Conservation (phyloP, 257 asterid genomes). For the Linderniella brevidens region DNA sequence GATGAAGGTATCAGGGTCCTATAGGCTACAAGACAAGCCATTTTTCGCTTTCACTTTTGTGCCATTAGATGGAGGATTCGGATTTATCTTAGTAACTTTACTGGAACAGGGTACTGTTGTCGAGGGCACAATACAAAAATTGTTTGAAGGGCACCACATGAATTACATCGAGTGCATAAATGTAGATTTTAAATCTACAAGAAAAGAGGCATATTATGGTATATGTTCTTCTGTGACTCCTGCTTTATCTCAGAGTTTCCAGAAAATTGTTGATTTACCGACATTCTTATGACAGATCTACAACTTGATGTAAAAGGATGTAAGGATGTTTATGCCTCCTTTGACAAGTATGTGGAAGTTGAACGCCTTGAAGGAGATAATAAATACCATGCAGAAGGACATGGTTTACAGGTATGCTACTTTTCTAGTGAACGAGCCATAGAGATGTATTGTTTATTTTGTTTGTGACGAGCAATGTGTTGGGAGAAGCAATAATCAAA, state of each 20-base stretch:
- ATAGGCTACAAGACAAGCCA: no score
- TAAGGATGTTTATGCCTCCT: constrained; percentile 86
- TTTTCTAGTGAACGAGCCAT: neutral
- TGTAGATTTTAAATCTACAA: constrained; percentile 86
- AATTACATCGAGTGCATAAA: constrained; percentile 92
- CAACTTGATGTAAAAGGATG: constrained; percentile 98
- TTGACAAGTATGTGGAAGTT: constrained; percentile 94
- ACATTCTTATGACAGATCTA: constrained; percentile 46
- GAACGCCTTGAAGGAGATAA: constrained; percentile 96
- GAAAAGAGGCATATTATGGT: constrained; percentile 98
- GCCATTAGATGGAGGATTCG: no score
- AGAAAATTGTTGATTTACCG: constrained; percentile 7
- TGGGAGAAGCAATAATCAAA: no score
- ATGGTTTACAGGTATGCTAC: constrained; percentile 78
- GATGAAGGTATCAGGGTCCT: constrained; percentile 56
- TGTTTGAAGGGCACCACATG: constrained; percentile 97
- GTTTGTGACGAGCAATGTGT: no score
- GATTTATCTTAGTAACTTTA: constrained; percentile 2
- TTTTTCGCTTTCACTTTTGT: no score
- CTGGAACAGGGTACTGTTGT: constrained; percentile 87
- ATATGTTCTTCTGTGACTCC: constrained; percentile 17
- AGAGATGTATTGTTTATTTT: no score
- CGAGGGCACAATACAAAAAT: constrained; percentile 95
- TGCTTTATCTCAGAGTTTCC: neutral
- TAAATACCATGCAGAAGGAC: constrained; percentile 87